Conservation (phyloP, 2,329 filamentous ascomycete genomes). For the Teratosphaeria nubilosa region DNA sequence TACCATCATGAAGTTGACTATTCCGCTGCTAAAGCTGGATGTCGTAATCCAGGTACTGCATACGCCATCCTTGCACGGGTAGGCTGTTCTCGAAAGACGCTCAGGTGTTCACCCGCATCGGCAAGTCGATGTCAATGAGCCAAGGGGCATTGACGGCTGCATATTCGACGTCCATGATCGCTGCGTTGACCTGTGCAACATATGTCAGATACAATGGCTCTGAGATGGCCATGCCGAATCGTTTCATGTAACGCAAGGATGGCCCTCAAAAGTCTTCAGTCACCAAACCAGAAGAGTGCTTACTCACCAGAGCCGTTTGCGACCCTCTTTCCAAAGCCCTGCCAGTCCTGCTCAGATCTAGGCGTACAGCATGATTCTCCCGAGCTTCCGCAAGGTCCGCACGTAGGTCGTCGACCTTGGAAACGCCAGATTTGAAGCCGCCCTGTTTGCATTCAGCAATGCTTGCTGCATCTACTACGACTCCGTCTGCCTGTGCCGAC, state of each 20-base stretch:
- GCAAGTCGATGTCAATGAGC: conserved; percentile 44
- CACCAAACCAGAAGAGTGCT: not conserved
- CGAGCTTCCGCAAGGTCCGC: conserved; percentile 13
- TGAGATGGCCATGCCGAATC: not conserved
- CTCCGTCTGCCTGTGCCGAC: conserved; percentile 22
- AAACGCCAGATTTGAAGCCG: conserved; percentile 7
- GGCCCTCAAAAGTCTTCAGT: not conserved
- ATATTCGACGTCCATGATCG: conserved; percentile 44
- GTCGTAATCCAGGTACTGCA: too few relatives aligned
- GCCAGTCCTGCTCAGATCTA: conserved; percentile 14
- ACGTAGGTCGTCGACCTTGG: not conserved
- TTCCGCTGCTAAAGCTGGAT: too few relatives aligned
- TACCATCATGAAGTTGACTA: too few relatives aligned
- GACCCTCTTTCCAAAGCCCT: conserved; percentile 32
- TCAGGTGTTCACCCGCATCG: conserved; percentile 1
- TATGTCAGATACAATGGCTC: not conserved
- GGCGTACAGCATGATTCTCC: conserved; percentile 24
- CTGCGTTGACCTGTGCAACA: conserved; percentile 39
- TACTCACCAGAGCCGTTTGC: conserved; percentile 44
- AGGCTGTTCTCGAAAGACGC: not conserved
- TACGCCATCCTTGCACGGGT: too few relatives aligned
- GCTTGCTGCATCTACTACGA: not conserved
- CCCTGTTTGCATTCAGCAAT: conserved; percentile 8
- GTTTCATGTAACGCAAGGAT: not conserved
- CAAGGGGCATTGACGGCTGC: conserved; percentile 43